Percentiles rank a stretch among this genome's conserved stretches.
phyloP scores from a whole-genome alignment of 2,329 filamentous ascomycete genomes.

The Paraconiothyrium sp. region DNA sequence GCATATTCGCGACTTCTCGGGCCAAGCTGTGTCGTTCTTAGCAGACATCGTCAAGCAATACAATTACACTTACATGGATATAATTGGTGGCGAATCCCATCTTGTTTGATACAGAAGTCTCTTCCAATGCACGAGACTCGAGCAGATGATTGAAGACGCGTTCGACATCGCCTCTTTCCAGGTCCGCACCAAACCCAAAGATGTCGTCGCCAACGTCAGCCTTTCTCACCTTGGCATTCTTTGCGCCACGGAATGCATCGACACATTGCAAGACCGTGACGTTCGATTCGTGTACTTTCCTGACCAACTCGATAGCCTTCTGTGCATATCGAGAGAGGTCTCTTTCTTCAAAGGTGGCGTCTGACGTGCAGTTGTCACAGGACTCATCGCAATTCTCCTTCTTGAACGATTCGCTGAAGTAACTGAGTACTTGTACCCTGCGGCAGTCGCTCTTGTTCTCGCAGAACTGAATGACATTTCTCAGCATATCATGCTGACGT shows the following conservation, averaged over 20 bases:
- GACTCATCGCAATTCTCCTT: conserved; percentile 73
- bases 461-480: conserved; percentile 85
- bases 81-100: conserved; percentile 79
- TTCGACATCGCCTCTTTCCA: conserved; percentile 81
- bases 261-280: conserved; percentile 77
- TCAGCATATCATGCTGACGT: conserved; percentile 84
- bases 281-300: conserved; percentile 63
- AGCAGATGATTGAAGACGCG: conserved; percentile 82
- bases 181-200: conserved; percentile 71
- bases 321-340: conserved; percentile 82
- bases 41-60: conserved; percentile 1
- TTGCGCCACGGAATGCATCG: conserved; percentile 82
- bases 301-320: conserved; percentile 74
- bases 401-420: conserved; percentile 89
- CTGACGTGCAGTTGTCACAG: conserved; percentile 91
- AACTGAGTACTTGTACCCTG: conserved; percentile 86
- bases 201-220: conserved; percentile 65
- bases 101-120: conserved; percentile 73
- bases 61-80: conserved; percentile 63
- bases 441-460: conserved; percentile 90
- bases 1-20: conserved; percentile 58
- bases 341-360: conserved; percentile 72
- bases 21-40: conserved; percentile 50
- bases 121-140: conserved; percentile 75
- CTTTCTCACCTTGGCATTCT: conserved; percentile 66